Evolutionary conservation across 108 stramenopile species (phyloP), one percentile per base, ranked within the genome.

Genomic region (Ochromonas danica): DNA sequence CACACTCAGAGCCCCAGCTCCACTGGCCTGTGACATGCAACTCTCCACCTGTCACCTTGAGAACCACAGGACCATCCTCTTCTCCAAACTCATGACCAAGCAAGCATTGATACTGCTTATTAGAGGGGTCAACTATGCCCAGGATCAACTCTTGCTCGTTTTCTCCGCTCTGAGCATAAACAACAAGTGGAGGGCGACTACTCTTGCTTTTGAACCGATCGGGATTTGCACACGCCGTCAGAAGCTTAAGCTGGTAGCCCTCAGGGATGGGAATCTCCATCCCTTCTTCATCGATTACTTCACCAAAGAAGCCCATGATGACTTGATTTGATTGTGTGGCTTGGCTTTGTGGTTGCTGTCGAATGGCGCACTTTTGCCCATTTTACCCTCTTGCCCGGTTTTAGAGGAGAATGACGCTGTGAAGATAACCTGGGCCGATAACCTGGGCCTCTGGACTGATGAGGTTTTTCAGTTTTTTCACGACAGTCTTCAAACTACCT

Each of bases 281-380:
- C 17, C 31, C 40, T 41, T 33, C 27, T 35, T 45, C 41, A 22
- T 33, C 41, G 10, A 75, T 27, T 33, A 28, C 28, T 42, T 75
- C 72, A 36, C 40, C 72, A 75, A 42, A 75, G 35, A 75, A 75
- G 6, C 72, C 72, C 72, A 75, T 75, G 6, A 70, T n/a, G n/a
- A n/a, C n/a, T 60, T 60, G 25, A 25, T 60, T 60, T 25, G 25
- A 60, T 60, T n/a, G n/a, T n/a, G n/a, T n/a, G n/a, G n/a, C n/a
- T n/a, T n/a, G n/a, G n/a, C n/a, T n/a, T n/a, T n/a, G n/a, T n/a
- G n/a, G n/a, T n/a, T n/a, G n/a, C n/a, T n/a, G n/a, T n/a, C n/a
- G n/a, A n/a, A n/a, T n/a, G n/a, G n/a, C n/a, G n/a, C n/a, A n/a
- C n/a, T n/a, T n/a, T n/a, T n/a, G n/a, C n/a, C n/a, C n/a, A n/a